Conservation (phyloP, 2,329 filamentous ascomycete species). For the Bimuria novae-zelandiae region DNA sequence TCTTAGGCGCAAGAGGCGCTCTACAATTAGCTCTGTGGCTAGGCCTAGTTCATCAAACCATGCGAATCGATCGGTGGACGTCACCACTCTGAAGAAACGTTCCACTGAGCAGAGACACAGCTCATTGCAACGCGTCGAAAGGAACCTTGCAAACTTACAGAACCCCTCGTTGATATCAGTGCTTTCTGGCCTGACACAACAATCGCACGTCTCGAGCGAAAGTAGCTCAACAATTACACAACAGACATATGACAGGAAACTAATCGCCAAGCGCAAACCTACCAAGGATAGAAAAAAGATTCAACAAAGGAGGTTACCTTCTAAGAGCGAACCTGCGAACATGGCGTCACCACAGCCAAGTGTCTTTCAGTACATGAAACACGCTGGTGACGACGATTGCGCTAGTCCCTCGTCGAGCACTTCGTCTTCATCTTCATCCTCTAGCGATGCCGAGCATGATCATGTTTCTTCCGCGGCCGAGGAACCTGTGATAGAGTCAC, state of each 20-base stretch:
- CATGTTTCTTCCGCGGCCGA: constrained; percentile 30
- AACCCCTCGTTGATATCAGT: constrained; percentile 51
- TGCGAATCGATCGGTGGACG: constrained; percentile 27
- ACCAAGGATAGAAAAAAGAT: constrained; percentile 21
- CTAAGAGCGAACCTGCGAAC: constrained; percentile 11
- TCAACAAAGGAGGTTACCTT: constrained; percentile 15
- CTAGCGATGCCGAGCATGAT: constrained; percentile 24
- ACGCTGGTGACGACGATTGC: constrained; percentile 15
- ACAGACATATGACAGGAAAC: constrained; percentile 44
- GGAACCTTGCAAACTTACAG: constrained; percentile 34
- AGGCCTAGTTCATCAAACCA: constrained; percentile 12
- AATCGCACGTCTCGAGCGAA: constrained; percentile 49
- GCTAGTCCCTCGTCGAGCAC: constrained; percentile 22
- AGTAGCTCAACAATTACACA: constrained; percentile 54
- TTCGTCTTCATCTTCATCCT: constrained; percentile 25
- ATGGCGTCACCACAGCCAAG: constrained; percentile 28
- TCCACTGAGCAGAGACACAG: constrained; percentile 39
- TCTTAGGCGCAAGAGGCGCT: constrained; percentile 26
- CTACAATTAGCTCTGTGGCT: constrained; percentile 25
- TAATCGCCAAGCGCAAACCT: constrained; percentile 28
- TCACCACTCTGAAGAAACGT: constrained; percentile 29
- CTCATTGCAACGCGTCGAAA: constrained; percentile 39
- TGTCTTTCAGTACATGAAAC: constrained; percentile 37
- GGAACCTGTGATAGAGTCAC: constrained; percentile 28
- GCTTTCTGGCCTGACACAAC: constrained; percentile 47